Conservation (phyloP, 495 filamentous ascomycete genomes). For the Neurospora africana region DNA sequence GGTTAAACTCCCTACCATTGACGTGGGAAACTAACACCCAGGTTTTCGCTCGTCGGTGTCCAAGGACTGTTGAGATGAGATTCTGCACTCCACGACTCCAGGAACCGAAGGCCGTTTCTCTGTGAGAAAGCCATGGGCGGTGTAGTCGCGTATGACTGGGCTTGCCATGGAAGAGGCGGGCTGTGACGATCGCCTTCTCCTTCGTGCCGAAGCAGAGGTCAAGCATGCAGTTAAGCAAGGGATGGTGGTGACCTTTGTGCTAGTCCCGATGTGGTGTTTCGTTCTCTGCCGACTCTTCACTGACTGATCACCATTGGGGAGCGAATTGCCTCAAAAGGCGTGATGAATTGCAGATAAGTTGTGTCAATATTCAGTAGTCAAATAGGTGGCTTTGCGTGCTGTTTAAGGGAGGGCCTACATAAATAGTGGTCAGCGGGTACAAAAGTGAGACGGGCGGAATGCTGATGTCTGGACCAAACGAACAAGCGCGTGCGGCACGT, state of each 20-base stretch:
- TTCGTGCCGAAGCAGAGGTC: background rate
- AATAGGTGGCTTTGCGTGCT: background rate
- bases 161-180: background rate
- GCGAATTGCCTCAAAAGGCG: background rate
- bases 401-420: background rate
- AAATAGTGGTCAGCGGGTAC: background rate
- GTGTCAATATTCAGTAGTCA: no score
- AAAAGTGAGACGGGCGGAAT: background rate
- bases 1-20: background rate
- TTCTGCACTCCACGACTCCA: background rate
- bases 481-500: background rate
- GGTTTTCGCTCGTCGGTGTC: background rate
- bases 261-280: background rate
- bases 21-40: background rate
- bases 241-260: background rate
- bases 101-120: background rate
- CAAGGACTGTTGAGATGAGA: background rate
- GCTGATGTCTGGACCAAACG: background rate
- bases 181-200: background rate
- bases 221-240: background rate
- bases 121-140: background rate
- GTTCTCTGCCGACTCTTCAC: background rate
- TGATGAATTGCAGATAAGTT: background rate
- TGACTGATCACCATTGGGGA: background rate
- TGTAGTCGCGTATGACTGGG: background rate